These are phyloP conservation scores for Saccharomycopsis guyanensis DNA, from an alignment of 805 yeast genomes.

Conservation along the genomic window DNA sequence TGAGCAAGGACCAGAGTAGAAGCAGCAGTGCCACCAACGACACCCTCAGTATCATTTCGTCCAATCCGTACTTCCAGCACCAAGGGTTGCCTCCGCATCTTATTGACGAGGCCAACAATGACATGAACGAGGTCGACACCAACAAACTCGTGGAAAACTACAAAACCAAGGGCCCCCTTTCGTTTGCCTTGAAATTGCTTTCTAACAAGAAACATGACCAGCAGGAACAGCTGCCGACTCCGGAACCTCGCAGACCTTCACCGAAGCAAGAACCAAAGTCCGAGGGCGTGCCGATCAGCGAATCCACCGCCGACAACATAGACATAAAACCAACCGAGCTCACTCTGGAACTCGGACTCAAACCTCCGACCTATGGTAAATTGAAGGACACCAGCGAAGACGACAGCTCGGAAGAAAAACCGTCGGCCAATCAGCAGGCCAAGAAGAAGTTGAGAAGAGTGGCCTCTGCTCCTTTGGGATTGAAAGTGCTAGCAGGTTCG, in stretches of 20 bases:
- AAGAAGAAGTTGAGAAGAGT: conserved; percentile 53
- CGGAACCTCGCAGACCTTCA: too few species aligned
- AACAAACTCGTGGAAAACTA: conserved; percentile 14
- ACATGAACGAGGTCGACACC: conserved; percentile 21
- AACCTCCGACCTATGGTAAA: conserved; percentile 18
- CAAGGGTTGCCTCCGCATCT: conserved; percentile 53
- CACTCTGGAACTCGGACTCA: conserved; percentile 6
- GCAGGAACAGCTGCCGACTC: conserved; percentile 1
- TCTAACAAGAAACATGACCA: conserved; percentile 20
- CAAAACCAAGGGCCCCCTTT: conserved; percentile 26
- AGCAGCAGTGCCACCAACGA: conserved; percentile 8
- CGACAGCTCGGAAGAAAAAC: conserved; percentile 10
- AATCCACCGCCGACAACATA: neutral
- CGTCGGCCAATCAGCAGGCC: conserved; percentile 6
- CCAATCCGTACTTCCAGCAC: conserved; percentile 46
- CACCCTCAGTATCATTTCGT: conserved; percentile 23
- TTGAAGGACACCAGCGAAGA: conserved; percentile 14
- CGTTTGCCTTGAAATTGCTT: conserved; percentile 26
- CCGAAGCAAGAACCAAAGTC: neutral
- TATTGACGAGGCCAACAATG: conserved; percentile 23
- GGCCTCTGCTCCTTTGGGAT: conserved; percentile 75
- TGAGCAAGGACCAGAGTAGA: neutral
- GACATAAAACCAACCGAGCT: neutral
- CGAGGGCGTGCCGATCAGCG: conserved; percentile 14
- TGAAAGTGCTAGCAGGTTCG: conserved; percentile 31